phyloP scores from a whole-genome alignment of 2,329 filamentous ascomycete genomes.

The Didymella lethalis region DNA sequence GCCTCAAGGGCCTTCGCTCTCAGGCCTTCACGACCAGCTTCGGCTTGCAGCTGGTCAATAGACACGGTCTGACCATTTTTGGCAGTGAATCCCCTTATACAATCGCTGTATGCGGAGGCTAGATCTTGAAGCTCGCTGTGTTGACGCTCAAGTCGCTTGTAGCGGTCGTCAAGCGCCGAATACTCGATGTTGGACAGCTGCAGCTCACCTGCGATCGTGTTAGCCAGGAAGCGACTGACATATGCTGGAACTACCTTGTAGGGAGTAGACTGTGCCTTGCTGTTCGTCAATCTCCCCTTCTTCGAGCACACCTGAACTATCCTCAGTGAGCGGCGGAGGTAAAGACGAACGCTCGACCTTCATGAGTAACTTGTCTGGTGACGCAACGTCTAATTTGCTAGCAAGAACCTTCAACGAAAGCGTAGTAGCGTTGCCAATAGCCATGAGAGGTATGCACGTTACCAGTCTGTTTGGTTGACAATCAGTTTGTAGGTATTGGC shows the following conservation, averaged over 20 bases:
- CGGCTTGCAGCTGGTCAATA: conserved; percentile 26
- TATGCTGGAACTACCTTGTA: conserved; percentile 6
- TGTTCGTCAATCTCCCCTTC: not conserved
- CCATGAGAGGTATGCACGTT: not conserved
- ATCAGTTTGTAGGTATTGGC: not conserved
- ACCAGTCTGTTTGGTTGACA: not conserved
- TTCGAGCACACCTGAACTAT: not conserved
- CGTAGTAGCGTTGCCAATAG: not conserved
- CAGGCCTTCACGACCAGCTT: conserved; percentile 26
- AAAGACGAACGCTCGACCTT: conserved; percentile 8
- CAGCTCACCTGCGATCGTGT: conserved; percentile 19
- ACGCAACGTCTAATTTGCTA: not conserved
- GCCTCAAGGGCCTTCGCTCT: conserved; percentile 29
- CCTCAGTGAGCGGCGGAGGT: conserved; percentile 13
- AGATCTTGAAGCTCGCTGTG: conserved; percentile 22
- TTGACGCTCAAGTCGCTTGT: conserved; percentile 20
- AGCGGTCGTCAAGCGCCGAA: conserved; percentile 19
- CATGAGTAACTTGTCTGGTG: not conserved
- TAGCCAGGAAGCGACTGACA: not conserved
- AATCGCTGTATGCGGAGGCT: conserved; percentile 20
- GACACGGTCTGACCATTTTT: conserved; percentile 6
- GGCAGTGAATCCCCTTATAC: conserved; percentile 20
- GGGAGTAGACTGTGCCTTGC: not conserved
- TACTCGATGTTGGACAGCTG: conserved; percentile 24
- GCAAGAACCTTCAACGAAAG: not conserved